These are phyloP conservation scores for Podila epicladia DNA, from an alignment of 192 early-diverging fungal species.

Conservation along the genomic window DNA sequence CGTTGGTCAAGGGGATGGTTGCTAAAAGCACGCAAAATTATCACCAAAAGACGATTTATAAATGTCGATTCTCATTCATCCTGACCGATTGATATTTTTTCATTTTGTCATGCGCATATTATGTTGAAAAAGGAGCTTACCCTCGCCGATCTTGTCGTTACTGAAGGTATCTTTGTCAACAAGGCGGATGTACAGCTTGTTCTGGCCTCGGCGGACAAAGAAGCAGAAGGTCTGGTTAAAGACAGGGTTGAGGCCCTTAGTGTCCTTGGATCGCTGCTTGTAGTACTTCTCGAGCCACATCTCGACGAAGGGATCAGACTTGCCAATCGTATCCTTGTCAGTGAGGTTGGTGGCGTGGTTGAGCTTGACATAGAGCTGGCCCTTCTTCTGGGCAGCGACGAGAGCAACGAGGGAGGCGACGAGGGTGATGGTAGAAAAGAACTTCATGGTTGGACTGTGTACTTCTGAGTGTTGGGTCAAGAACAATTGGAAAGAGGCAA, in stretches of 20 bases:
- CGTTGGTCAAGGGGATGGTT: conserved; percentile 17
- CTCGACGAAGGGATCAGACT: conserved; percentile 18
- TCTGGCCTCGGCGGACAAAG: conserved; percentile 17
- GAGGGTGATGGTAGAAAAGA: not conserved
- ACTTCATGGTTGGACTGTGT: conserved; percentile 15
- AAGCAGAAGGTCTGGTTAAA: conserved; percentile 16
- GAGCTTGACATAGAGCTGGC: conserved; percentile 25
- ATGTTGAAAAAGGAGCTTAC: not conserved
- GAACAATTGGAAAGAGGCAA: not conserved
- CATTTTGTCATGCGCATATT: not conserved
- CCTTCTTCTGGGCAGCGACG: conserved; percentile 3
- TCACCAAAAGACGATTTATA: too few species aligned
- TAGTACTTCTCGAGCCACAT: conserved; percentile 15
- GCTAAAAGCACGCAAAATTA: not conserved
- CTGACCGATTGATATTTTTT: too few species aligned
- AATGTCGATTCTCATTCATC: too few species aligned
- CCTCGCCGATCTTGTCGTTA: conserved; percentile 47
- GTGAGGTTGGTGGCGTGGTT: conserved; percentile 12
- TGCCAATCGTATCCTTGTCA: conserved; percentile 12
- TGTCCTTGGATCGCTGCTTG: conserved; percentile 26
- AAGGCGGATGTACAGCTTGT: conserved; percentile 40
- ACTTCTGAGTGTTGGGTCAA: not conserved
- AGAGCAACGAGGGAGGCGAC: conserved; percentile 5
- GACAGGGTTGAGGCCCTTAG: conserved; percentile 15
- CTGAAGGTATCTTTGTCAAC: conserved; percentile 42